Evolutionary conservation across 2,329 filamentous ascomycete species (phyloP), one percentile per base, ranked within the genome.

Genomic region (Plectosphaerella sp.): DNA sequence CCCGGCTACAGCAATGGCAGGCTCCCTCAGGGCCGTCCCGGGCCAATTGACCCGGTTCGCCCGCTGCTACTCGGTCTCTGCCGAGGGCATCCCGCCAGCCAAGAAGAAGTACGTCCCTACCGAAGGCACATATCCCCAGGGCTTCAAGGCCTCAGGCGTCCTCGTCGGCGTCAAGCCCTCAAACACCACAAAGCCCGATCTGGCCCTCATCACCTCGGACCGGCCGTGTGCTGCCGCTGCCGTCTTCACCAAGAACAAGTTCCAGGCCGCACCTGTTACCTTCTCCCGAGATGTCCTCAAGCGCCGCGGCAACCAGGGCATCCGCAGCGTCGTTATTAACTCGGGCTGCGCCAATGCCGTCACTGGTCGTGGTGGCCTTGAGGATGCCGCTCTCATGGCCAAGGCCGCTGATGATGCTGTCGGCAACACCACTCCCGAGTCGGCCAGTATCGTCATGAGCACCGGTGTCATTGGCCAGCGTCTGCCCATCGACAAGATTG

Each of bases 231-330:
- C 89, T 7, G 92, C 88, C 10, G 91, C 92, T 1, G 94, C 91
- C 7, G 92, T 97, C 45, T 97, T 97, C 74, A 99, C 94, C 51
- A 95, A 91, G 71, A 99, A 99, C 76, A 92, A 93, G 70, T 99
- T 99, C 74, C 92, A 97, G 72, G 94, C 94, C 16, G 94, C 94
- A 11, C 94, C 94, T 5, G 93, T 99, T 45, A 91, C 89, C 28
- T 88, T 96, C 55, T 93, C 88, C 69, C 80, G 85, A 57, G 78
- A 87, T 52, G 82, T 92, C 54, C 73, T 96, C 36, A 77, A 84
- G 66, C 77, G 76, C 58, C 82, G 83, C 59, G 74, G 78, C 47
- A 88, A 90, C 53, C 69, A 79, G 12, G 89, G 88, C 1, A 80
- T 97, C 52, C 81, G 87, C 55, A 88, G 88, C 50, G 86, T 99